Evolutionary conservation across 495 filamentous ascomycete species (phyloP), one percentile per base, ranked within the genome.

Genomic region (Bryoglossum gracile): DNA sequence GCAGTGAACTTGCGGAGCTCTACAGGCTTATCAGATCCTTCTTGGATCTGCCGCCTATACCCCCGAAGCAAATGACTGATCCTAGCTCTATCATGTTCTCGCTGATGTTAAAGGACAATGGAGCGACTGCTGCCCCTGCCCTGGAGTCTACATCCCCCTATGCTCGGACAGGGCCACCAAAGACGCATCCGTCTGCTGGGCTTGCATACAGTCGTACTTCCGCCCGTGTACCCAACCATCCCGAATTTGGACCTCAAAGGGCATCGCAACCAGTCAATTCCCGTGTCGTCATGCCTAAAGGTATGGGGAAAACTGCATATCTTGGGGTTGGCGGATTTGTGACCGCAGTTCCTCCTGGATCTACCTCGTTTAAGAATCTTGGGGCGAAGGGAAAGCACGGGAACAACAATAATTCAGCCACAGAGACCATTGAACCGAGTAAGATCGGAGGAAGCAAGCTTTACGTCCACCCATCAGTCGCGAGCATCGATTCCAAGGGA

Each of bases 121-220:
- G n/a, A 46, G 19, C 5, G 28, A 22, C 22, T 17, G 23, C 16
- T 13, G 30, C 28, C 41, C 10, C 16, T 32, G 37, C 50, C 3
- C 19, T 17, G 43, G 41, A 24, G n/a, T 46, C 39, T 26, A 21
- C 57, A 6, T 57, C 59, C 22, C 69, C 73, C 22, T 85, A 85
- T 56, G 76, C 76, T 9, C 60, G 68, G 10, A 57, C 60, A 5
- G 84, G 86, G 2, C 85, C 89, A 3, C 87, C 86, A 1, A 75
- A 75, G 45, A 97, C 91, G 8, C 92, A 99, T 65, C 92, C 94
- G 1, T 92, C 89, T 1, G 94, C 83, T 2, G 92, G 92, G 51
- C 68, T 97, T 14, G 84, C 86, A 30, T 96, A 97, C 67, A 71
- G 83, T 23, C 81, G 89, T 46, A 84, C 86, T 13, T 65, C 75